Evolutionary conservation across 139 green algal species (phyloP), one percentile per base, ranked within the genome.

Genomic region (Trebouxia sp.): DNA sequence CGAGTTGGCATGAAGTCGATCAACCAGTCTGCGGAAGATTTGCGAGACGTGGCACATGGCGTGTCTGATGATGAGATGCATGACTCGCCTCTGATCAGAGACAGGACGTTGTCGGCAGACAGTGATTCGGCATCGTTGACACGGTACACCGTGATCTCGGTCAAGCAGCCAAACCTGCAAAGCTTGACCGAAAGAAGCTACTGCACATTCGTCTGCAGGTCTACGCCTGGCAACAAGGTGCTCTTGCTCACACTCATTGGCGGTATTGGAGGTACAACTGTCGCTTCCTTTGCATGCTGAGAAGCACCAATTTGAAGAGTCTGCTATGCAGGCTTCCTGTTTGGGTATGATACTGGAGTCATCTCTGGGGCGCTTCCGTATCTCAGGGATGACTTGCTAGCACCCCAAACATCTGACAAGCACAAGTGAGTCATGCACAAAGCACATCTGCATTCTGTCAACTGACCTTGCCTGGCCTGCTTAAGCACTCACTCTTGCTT

Each of bases 321-420:
- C 24, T 81, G 42, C 17, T 15, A 6, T 37, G 83, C 50, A 30
- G 86, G 86, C 35, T 84, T 90, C 11, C 77, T 90, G 7, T 91
- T 91, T 86, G 87, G 87, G 22, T 89, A 89, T 66, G 87, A 91
- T 76, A 91, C 87, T 11, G 87, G 84, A 26, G 80, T 89, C 7
- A 89, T 93, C 67, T 87, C 87, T 24, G 92, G 92, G 12, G 90
- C 92, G 17, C 88, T 95, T 72, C 90, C 93, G 15, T 95, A 93
- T 78, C 86, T 95, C 28, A 67, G 85, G 8, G 90, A 94, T 48
- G 90, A 93, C 65, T 37, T 94, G 6, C 85, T 94, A n/a, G 15
- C 45, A 12, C 51, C 58, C 10, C 80, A 85, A 37, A 80, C 58
- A 17, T 14, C 37, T 15, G 38, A 72, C 22, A 47, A 42, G n/a